A percentile compares a stretch with the other conserved stretches of the same genome.
These are phyloP conservation scores for Oenanthe javanica DNA, from an alignment of 140 eudicot genomes.

Conservation along the genomic window DNA sequence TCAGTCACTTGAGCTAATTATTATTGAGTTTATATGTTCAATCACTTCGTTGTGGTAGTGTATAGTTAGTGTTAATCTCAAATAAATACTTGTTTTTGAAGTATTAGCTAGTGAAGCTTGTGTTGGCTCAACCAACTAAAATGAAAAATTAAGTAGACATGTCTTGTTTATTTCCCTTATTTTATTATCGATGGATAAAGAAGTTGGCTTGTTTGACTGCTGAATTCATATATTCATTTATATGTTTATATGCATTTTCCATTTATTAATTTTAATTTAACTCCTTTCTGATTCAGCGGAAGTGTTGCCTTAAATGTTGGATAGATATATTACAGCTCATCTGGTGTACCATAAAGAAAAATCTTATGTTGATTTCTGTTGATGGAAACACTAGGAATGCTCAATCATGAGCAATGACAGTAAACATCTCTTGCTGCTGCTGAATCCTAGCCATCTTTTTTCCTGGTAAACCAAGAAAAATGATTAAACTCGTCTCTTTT, in stretches of 20 bases:
- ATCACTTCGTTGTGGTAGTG: not conserved
- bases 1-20: not conserved
- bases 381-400: not conserved
- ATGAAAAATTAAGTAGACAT: too few species aligned
- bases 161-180: not conserved
- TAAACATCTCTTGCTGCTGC: not conserved
- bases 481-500: not conserved
- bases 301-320: constrained; percentile 5
- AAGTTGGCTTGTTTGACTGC: not conserved
- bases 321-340: not conserved
- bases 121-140: not conserved
- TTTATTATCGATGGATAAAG: not conserved
- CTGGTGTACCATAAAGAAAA: not conserved
- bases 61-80: not conserved
- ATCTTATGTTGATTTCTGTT: not conserved
- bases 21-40: not conserved
- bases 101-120: not conserved
- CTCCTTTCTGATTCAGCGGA: not conserved
- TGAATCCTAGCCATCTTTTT: not conserved
- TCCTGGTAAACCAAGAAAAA: not conserved
- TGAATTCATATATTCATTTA: not conserved
- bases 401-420: not conserved
- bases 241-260: not conserved
- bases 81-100: not conserved
- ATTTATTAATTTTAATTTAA: not conserved